Evolutionary conservation across 2,329 filamentous ascomycete species (phyloP), one percentile per base, ranked within the genome.

Genomic region (Aspergillus brunneoviolaceus): DNA sequence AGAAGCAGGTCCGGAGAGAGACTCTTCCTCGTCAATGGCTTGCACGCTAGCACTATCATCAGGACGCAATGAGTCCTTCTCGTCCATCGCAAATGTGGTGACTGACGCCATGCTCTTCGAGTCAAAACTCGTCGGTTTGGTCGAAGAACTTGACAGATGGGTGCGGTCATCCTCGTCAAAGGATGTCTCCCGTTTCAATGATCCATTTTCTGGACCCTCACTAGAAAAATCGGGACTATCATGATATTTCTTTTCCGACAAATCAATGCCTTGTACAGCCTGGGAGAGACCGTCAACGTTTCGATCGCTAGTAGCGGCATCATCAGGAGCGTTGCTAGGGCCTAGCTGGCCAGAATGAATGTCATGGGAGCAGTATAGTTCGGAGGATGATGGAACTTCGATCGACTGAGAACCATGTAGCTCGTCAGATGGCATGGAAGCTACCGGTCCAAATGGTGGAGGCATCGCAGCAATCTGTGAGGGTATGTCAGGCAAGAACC

Each of bases 21-120:
- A 82, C 72, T 97, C 93, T 69, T 97, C 94, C 68, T 98, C 94
- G 65, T 97, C 93, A 12, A 89, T 88, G 6, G 90, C 90, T 75
- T 96, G 92, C 16, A 96, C 89, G 73, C 93, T 97, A 35, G 94
- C 94, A 75, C 94, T 97, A 72, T 98, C 94, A 76, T 98, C 94
- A 9, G 94, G 94, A 12, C 93, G 89, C 57, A 97, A 82, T 5
- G 93, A 97, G 74, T 97, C 94, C 74, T 97, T 97, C 76, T 98
- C 94, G 70, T 98, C 94, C 72, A 97, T 81, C n/a, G 91, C 92
- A 77, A 96, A 97, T 0, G 94, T 97, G 4, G 92, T 96, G 16
- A 91, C 92, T 27, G 94, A 98, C 4, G 92, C 92, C 69, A 96
- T 91, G 74, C 93, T 97, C 79, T 97, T 97, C 52, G 91, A 92